A percentile compares a stretch with the other conserved stretches of the same genome.
Conservation (phyloP, 2,329 filamentous ascomycete genomes). For the Cladophialophora bantiana region DNA sequence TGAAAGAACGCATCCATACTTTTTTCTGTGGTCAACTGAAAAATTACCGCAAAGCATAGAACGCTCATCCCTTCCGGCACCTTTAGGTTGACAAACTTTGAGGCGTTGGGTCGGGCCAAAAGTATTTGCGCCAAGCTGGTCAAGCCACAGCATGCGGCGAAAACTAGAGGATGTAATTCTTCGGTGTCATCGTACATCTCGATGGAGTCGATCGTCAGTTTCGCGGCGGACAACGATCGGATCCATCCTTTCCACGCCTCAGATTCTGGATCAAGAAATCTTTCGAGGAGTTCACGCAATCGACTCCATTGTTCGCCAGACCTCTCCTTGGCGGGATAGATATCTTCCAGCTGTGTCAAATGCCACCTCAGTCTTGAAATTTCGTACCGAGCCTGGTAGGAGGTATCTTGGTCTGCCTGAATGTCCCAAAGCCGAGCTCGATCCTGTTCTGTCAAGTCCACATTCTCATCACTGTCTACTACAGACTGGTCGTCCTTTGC, state of each 20-base stretch:
- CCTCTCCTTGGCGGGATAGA: constrained; percentile 2
- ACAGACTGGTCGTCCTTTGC: not conserved
- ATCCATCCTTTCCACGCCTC: constrained; percentile 1
- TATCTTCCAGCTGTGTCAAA: constrained; percentile 1
- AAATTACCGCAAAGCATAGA: not conserved
- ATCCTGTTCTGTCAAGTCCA: not conserved
- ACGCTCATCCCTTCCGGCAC: not conserved
- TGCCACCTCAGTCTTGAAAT: constrained; percentile 1
- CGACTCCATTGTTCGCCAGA: not conserved
- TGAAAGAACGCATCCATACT: not conserved
- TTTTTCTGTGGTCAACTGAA: not conserved
- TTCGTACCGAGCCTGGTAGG: not conserved
- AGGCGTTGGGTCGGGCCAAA: not conserved
- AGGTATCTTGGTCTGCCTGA: not conserved
- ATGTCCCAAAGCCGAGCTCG: not conserved
- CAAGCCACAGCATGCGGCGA: constrained; percentile 1
- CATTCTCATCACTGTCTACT: not conserved
- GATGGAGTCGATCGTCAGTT: not conserved
- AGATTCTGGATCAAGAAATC: not conserved
- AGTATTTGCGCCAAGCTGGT: not conserved
- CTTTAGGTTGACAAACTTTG: not conserved
- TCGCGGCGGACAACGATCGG: not conserved
- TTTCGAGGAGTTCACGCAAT: not conserved
- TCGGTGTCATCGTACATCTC: not conserved
- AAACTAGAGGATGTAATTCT: not conserved